Evolutionary conservation across 805 yeast genomes (phyloP).

Genomic region (Myxozyma sirexii): DNA sequence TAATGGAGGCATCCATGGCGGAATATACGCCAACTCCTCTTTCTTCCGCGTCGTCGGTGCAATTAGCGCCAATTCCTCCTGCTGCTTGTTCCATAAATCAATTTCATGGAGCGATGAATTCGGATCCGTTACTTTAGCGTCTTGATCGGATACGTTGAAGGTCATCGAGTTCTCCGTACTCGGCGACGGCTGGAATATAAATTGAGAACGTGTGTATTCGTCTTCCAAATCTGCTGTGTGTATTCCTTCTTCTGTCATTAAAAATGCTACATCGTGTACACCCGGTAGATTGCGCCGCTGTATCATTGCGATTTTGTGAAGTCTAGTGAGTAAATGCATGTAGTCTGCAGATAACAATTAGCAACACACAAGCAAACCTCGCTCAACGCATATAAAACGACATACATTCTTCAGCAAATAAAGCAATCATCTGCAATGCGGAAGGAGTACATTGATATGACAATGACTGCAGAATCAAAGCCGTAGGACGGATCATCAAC

Average conservation of each 20-base stretch:
- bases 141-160: too few species aligned
- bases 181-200: constrained; percentile 12
- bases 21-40: constrained; percentile 52
- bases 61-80: constrained; percentile 9
- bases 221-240: constrained; percentile 40
- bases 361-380: neutral
- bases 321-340: constrained; percentile 33
- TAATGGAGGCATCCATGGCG: constrained; percentile 78
- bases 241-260: constrained; percentile 40
- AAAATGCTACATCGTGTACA: constrained; percentile 41
- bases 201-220: constrained; percentile 32
- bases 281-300: constrained; percentile 45
- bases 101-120: constrained; percentile 4
- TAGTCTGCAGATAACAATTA: constrained; percentile 5
- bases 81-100: constrained; percentile 14
- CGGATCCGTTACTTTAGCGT: neutral
- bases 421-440: constrained; percentile 24
- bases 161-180: neutral
- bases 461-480: constrained; percentile 18
- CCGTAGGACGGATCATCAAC: constrained; percentile 19
- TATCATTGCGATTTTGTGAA: constrained; percentile 38
- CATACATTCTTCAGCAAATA: constrained; percentile 30
- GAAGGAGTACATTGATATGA: constrained; percentile 17
- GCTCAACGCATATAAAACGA: neutral
- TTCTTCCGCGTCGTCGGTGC: constrained; percentile 37